These are phyloP conservation scores for Aurantiochytrium sp. DNA, from an alignment of 108 stramenopile species.

Conservation along the genomic window DNA sequence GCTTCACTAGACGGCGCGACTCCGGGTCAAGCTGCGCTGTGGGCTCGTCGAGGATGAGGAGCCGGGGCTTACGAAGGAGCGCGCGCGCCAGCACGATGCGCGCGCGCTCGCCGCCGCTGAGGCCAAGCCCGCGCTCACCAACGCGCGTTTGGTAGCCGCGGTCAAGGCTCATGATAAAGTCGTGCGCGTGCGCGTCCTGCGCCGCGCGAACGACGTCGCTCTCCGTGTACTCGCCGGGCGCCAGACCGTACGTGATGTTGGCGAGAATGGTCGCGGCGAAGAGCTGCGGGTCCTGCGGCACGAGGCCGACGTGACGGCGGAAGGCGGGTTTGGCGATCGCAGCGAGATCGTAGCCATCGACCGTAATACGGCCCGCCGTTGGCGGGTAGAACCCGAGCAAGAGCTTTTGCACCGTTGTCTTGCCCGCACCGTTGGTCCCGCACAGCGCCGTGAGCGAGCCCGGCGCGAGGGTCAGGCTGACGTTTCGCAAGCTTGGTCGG, in stretches of 20 bases:
- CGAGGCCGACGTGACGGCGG: constrained; percentile 68
- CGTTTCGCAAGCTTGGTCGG: constrained; percentile 47
- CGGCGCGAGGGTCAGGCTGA: constrained; percentile 65
- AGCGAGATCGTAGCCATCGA: constrained; percentile 52
- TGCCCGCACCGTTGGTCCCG: constrained; percentile 86
- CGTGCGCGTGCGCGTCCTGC: background rate
- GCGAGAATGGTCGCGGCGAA: constrained; percentile 68
- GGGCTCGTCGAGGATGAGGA: constrained; percentile 60
- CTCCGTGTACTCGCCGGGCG: constrained; percentile 57
- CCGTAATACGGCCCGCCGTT: constrained; percentile 47
- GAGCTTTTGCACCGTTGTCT: constrained; percentile 72
- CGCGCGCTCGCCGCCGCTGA: constrained; percentile 85
- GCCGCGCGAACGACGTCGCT: constrained; percentile 17
- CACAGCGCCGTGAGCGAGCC: constrained; percentile 81
- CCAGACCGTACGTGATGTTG: constrained; percentile 72
- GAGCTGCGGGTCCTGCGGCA: constrained; percentile 79
- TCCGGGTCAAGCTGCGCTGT: constrained; percentile 75
- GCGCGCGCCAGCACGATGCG: constrained; percentile 79
- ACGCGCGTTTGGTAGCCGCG: constrained; percentile 66
- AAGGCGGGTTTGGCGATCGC: background rate
- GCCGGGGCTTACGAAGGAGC: constrained; percentile 59
- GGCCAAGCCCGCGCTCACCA: constrained; percentile 65
- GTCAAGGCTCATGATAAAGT: constrained; percentile 44
- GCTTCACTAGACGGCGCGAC: constrained; percentile 68
- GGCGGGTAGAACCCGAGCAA: constrained; percentile 82